Evolutionary conservation across 1,284 basidiomycete species (phyloP), one percentile per base, ranked within the genome.

Genomic region (Vanrija sp.): DNA sequence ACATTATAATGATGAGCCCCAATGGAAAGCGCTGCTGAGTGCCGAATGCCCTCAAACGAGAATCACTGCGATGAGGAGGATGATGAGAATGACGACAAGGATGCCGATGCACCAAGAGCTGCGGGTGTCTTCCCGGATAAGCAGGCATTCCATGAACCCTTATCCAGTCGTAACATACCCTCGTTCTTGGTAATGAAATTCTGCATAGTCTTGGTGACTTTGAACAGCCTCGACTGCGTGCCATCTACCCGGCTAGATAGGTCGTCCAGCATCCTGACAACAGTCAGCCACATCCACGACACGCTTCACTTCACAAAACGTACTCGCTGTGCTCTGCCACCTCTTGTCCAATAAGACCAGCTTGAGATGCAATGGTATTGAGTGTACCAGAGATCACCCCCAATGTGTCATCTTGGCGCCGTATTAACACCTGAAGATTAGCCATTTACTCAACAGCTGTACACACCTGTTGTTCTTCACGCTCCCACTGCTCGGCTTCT

Each of bases 301-400:
- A 23, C 21, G 21, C 16, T 29, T 8, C 10, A 29, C 14, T 19
- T 16, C 15, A 7, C 25, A 21, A 0, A 14, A 75, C 85, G 56
- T 62, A 93, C 92, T 90, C 89, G 63, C 86, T 88, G 64, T 95
- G 92, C 71, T 93, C 90, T 5, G 73, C 79, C 45, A 95, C 89
- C 72, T 96, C 92, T 50, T 83, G 84, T 0, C 92, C 92, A 83
- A 96, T 95, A 43, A 95, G 78, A 6, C 87, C 88, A 1, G 92
- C 92, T 76, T 96, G 93, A 61, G 89, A 85, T 0, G 87, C 85
- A 14, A 96, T 78, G 1, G 86, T 91, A 52, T 72, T 83, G 43
- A 96, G 73, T 0, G 92, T 91, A 0, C 91, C 90, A 0, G 87
- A 83, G 65, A 96, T 93, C 0, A 86, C 83, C 44, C 87, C 85